A percentile compares a stretch with the other conserved stretches of the same genome.
Conservation (phyloP, 169 alveolate genomes). For the Eimeria maxima region DNA sequence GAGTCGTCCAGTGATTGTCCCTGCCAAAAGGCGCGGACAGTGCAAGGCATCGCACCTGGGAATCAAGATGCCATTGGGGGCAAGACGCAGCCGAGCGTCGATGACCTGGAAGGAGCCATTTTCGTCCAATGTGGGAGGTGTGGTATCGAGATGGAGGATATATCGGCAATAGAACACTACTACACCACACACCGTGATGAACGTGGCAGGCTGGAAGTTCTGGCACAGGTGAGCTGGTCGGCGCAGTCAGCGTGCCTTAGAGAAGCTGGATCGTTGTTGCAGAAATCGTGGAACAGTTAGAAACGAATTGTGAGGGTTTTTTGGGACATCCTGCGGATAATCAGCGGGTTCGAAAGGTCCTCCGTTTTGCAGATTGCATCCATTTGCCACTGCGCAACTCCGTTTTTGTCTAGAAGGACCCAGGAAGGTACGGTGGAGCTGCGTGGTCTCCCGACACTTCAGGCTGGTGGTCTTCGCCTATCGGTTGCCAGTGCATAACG, state of each 20-base stretch:
- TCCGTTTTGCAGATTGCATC: constrained; percentile 52
- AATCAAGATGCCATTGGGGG: not conserved
- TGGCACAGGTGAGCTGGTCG: constrained; percentile 54
- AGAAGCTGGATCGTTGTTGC: not conserved
- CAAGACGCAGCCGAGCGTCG: not conserved
- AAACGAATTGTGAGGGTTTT: too few species aligned
- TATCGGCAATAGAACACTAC: constrained; percentile 59
- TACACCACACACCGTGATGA: constrained; percentile 70
- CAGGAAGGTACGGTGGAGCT: constrained; percentile 14
- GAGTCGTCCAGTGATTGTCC: not conserved
- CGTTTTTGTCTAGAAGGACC: constrained; percentile 15
- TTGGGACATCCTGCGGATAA: not conserved
- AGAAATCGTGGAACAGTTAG: not conserved
- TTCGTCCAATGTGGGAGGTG: not conserved
- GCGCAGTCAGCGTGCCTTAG: not conserved
- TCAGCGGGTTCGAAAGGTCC: too few species aligned
- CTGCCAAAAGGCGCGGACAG: not conserved
- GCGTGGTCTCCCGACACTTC: not conserved
- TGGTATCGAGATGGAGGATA: constrained; percentile 14
- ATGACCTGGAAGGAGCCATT: not conserved
- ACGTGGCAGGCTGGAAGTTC: constrained; percentile 52
- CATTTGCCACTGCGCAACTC: constrained; percentile 67
- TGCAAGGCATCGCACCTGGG: not conserved
- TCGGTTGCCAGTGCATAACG: not conserved
- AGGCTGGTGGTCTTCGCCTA: not conserved